Evolutionary conservation across 805 yeast genomes (phyloP), one percentile per base, ranked within the genome.

Genomic region (Saturnispora dispora): DNA sequence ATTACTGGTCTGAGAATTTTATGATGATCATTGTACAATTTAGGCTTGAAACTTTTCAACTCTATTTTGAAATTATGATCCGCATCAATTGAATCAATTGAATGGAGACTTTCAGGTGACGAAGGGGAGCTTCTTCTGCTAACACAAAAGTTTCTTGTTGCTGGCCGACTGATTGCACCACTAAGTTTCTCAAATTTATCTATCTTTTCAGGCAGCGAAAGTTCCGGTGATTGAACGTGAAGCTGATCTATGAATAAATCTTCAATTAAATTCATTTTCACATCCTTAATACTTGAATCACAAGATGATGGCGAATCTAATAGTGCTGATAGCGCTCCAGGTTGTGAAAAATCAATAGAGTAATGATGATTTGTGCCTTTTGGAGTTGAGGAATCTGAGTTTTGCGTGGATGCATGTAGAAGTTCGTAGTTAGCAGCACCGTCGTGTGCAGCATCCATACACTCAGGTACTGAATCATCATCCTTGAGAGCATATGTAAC

Each of bases 161-260:
- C 27, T 2, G 52, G 45, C 2, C 27, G 18, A 40, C n/a, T 52
- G 22, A 61, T 57, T 11, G 13, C 41, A 3, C 68, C 67, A 40
- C 64, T 59, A 43, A 64, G 50, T 42, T 60, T 55, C 52, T 65
- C 69, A 53, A 59, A 65, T 50, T 56, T 64, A 30, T 64, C 61
- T 20, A 65, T 53, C 45, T 60, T 65, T 17, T 60, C 61, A 8
- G 63, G 61, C 36, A 65, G 17, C 20, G 54, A 52, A 20, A 44
- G 43, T 18, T 45, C 48, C 35, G 23, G 43, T 13, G n/a, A 36
- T 32, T 37, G 45, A 13, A 15, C 22, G 10, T 22, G 40, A 20
- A 30, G n/a, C 9, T 30, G 46, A 4, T 20, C 23, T n/a, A 23
- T 23, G 6, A 30, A 40, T 18, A 35, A 13, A n/a, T 48, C 46